Evolutionary conservation across 1,284 basidiomycete species (phyloP).

Genomic region (Malassezia nana): DNA sequence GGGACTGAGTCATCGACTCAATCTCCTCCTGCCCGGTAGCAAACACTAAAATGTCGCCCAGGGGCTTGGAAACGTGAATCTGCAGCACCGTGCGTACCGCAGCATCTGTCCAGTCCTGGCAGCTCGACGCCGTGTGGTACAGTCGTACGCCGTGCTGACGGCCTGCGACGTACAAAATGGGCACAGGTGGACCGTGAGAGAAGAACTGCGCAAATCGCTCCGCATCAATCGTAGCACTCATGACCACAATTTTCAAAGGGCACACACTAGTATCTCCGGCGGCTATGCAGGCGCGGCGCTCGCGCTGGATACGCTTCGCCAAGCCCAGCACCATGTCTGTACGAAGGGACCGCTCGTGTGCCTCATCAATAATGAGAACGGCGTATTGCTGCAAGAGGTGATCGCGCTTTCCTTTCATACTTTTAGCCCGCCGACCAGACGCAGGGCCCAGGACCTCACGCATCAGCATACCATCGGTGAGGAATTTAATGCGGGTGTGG

Average conservation of each 20-base stretch:
- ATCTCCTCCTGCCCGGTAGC: conserved; percentile 97
- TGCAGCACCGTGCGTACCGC: conserved; percentile 82
- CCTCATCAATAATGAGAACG: conserved; percentile 87
- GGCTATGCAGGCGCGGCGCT: conserved; percentile 36
- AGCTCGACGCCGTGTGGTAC: conserved; percentile 59
- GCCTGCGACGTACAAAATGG: conserved; percentile 80
- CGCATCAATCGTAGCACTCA: conserved; percentile 94
- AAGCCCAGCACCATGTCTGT: conserved; percentile 90
- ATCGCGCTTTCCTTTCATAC: not conserved
- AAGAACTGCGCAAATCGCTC: conserved; percentile 86
- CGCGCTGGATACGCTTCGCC: conserved; percentile 57
- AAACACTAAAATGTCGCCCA: conserved; percentile 86
- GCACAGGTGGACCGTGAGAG: conserved; percentile 55
- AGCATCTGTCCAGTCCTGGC: conserved; percentile 77
- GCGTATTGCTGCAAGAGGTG: conserved; percentile 68
- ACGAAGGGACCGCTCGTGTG: conserved; percentile 86
- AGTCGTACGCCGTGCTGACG: conserved; percentile 73
- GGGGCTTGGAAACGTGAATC: conserved; percentile 68
- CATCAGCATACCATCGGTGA: conserved; percentile 93
- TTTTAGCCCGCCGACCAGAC: no score
- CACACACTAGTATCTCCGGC: conserved; percentile 41
- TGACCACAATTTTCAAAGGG: conserved; percentile 76
- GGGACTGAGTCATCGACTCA: conserved; percentile 58
- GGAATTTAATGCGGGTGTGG: conserved; percentile 75
- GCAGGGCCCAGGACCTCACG: conserved; percentile 64